phyloP scores from a whole-genome alignment of 2,329 filamentous ascomycete genomes.

The Talaromyces sp. region DNA sequence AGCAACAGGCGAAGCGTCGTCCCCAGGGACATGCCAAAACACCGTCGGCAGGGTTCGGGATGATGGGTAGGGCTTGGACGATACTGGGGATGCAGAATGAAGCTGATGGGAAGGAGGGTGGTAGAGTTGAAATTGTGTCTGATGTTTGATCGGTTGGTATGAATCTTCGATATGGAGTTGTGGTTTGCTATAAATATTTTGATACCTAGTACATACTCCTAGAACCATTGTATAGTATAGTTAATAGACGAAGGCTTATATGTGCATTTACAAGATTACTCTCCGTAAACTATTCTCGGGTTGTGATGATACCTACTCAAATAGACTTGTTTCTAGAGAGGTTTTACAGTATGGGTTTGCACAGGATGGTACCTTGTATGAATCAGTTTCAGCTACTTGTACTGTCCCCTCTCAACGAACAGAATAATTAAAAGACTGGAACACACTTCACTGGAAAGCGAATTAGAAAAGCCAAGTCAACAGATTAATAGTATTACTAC shows the following conservation, averaged over 20 bases:
- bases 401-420: too few species aligned
- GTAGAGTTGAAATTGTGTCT: constrained; percentile 14
- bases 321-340: neutral
- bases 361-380: neutral
- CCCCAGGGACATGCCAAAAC: constrained; percentile 15
- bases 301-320: neutral
- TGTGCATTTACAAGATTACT: neutral
- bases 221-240: neutral
- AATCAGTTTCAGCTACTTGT: too few species aligned
- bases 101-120: constrained; percentile 23
- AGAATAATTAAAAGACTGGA: neutral
- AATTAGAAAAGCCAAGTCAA: neutral
- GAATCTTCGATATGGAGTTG: neutral
- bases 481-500: constrained; percentile 11
- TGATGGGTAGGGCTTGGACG: constrained; percentile 40
- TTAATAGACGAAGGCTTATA: neutral
- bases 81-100: constrained; percentile 37
- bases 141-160: constrained; percentile 2
- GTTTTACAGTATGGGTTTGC: too few species aligned
- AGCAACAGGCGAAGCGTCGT: constrained; percentile 25
- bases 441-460: neutral
- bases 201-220: neutral
- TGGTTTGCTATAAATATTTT: neutral
- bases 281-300: neutral
- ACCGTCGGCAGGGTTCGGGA: constrained; percentile 31